Conservation (phyloP, 768 basidiomycete species). For the Boletus tomentosulus region DNA sequence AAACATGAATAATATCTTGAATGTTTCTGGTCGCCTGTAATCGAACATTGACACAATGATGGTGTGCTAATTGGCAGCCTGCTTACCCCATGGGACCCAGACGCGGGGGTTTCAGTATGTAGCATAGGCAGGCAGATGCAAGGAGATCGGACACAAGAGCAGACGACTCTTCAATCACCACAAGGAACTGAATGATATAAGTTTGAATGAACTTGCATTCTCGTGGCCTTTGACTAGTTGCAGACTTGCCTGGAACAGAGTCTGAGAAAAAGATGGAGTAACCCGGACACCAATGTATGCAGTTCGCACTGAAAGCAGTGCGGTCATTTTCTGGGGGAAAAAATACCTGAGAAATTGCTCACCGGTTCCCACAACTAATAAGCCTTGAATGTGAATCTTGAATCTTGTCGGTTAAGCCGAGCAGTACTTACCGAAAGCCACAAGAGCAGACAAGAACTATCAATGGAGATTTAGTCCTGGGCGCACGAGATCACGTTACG, state of each 20-base stretch:
- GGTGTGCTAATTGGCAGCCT: neutral
- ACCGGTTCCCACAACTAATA: slow-evolving; percentile 8
- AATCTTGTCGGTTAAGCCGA: neutral
- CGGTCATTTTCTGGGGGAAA: slow-evolving; percentile 1
- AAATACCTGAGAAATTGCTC: neutral
- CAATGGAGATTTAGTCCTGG: neutral
- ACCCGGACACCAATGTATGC: slow-evolving; percentile 8
- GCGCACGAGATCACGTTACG: neutral
- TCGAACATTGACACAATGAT: neutral
- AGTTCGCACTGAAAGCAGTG: slow-evolving; percentile 8
- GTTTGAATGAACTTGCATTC: neutral
- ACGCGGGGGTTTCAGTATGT: slow-evolving; percentile 9
- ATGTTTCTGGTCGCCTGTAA: slow-evolving; percentile 9
- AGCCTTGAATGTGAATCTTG: neutral
- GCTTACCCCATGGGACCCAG: slow-evolving; percentile 6
- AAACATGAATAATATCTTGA: slow-evolving; percentile 15
- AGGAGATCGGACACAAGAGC: slow-evolving; percentile 14
- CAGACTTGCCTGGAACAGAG: slow-evolving; percentile 9
- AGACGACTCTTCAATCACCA: slow-evolving; percentile 12
- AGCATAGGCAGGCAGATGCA: slow-evolving; percentile 11
- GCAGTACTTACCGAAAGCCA: slow-evolving; percentile 8
- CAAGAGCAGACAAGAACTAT: slow-evolving; percentile 9
- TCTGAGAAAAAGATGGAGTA: neutral
- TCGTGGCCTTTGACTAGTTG: neutral
- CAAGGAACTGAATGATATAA: slow-evolving; percentile 1